phyloP scores from a whole-genome alignment of 495 filamentous ascomycete species.

The Penicillium macrosclerotiorum region DNA sequence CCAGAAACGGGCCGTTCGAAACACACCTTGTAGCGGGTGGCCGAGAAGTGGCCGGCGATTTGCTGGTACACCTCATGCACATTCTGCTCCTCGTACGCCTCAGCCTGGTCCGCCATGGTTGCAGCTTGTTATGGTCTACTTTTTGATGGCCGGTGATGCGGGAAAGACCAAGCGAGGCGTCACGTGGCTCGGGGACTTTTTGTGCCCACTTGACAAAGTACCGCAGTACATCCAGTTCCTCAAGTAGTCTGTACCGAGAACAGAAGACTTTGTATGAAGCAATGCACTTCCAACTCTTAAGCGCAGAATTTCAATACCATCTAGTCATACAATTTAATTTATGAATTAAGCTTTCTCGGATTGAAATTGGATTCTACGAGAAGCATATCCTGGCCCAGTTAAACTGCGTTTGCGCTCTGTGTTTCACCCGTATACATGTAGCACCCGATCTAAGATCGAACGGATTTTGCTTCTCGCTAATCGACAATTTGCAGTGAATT shows the following conservation, averaged over 20 bases:
- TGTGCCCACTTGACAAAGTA: not conserved
- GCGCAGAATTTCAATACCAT: too few species aligned
- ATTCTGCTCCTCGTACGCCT: constrained; percentile 74
- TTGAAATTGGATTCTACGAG: too few species aligned
- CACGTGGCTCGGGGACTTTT: constrained; percentile 1
- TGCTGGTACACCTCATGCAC: constrained; percentile 93
- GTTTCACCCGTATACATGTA: too few species aligned
- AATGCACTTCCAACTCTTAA: too few species aligned
- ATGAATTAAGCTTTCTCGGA: too few species aligned
- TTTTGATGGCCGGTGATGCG: not conserved
- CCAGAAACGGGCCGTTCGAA: not conserved
- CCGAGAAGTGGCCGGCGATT: constrained; percentile 92
- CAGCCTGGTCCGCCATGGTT: constrained; percentile 21
- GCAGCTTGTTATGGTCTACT: not conserved
- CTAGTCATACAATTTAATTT: not conserved
- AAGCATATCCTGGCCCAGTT: too few species aligned
- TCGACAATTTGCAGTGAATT: too few species aligned
- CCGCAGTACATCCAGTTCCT: too few species aligned
- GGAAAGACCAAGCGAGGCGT: constrained; percentile 5
- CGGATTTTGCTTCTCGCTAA: too few species aligned
- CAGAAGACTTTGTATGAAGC: not conserved
- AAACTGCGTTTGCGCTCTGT: too few species aligned
- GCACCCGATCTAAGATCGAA: too few species aligned
- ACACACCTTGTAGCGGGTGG: constrained; percentile 84
- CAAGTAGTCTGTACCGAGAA: too few species aligned